These are phyloP conservation scores for Trichoderma sp. DNA, from an alignment of 2,329 filamentous ascomycete species.

Conservation along the genomic window DNA sequence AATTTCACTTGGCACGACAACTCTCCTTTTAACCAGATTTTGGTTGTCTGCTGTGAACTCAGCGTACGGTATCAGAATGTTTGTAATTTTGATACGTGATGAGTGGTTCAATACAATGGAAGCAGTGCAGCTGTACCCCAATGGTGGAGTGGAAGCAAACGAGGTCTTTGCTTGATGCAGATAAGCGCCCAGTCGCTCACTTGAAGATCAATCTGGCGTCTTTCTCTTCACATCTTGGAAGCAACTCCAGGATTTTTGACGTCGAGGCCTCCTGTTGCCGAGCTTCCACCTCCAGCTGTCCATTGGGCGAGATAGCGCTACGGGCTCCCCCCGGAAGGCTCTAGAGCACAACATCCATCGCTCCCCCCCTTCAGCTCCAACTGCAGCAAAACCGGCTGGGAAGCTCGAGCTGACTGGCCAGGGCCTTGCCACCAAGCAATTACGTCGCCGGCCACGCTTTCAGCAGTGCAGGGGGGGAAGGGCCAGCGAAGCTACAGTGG, in stretches of 20 bases:
- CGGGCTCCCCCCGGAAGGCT: constrained; percentile 2
- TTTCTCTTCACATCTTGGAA: background rate
- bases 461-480: constrained; percentile 23
- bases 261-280: constrained; percentile 22
- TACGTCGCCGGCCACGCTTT: constrained; percentile 26
- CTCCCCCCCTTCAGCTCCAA: background rate
- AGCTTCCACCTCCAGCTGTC: background rate
- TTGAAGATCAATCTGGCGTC: background rate
- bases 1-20: constrained; percentile 7
- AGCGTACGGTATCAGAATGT: no score
- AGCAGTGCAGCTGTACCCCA: background rate
- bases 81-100: no score
- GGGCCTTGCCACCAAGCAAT: constrained; percentile 8
- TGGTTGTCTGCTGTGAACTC: no score
- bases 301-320: constrained; percentile 7
- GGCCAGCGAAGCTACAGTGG: constrained; percentile 24
- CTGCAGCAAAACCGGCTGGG: background rate
- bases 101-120: background rate
- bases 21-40: no score
- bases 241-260: background rate
- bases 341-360: constrained; percentile 3
- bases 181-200: constrained; percentile 12
- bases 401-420: background rate
- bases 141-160: constrained; percentile 2
- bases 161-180: background rate